A percentile compares a stretch with the other conserved stretches of the same genome.
Conservation (phyloP, 1,139 yeast species). For the Dujonia santamariae region DNA sequence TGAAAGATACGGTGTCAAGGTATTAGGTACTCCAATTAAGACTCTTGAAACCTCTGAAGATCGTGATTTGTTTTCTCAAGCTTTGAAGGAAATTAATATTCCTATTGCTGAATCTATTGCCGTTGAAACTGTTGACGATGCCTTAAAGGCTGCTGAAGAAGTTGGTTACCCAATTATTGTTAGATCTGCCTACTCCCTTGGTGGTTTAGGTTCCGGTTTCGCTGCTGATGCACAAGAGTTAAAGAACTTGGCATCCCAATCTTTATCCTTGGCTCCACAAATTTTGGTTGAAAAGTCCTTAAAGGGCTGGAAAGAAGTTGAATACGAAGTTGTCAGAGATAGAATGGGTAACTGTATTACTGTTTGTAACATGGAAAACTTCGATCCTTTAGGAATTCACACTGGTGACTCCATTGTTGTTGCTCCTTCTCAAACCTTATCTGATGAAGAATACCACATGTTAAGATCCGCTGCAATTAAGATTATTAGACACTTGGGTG, state of each 20-base stretch:
- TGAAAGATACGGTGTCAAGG: conserved; percentile 87
- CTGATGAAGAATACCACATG: conserved; percentile 98
- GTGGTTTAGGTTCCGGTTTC: conserved; percentile 98
- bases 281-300: conserved; percentile 93
- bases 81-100: conserved; percentile 87
- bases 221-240: conserved; percentile 82
- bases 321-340: conserved; percentile 98
- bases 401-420: conserved; percentile 99
- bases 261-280: conserved; percentile 89
- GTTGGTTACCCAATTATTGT: conserved; percentile 97
- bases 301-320: conserved; percentile 99
- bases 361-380: conserved; percentile 98
- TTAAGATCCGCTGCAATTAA: conserved; percentile 95
- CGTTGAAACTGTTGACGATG: conserved; percentile 90
- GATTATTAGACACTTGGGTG: conserved; percentile 96
- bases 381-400: conserved; percentile 96
- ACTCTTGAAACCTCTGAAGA: conserved; percentile 97
- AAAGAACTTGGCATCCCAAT: conserved; percentile 82
- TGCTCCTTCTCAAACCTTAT: conserved; percentile 96
- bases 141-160: conserved; percentile 77
- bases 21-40: conserved; percentile 93
- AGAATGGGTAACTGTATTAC: conserved; percentile 96
- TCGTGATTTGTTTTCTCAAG: conserved; percentile 92
- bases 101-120: conserved; percentile 97
- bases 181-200: conserved; percentile 95